A percentile compares a stretch with the other conserved stretches of the same genome.
Evolutionary conservation across 345 rosid genomes (phyloP).

Genomic region (Gossypium ekmanianum): DNA sequence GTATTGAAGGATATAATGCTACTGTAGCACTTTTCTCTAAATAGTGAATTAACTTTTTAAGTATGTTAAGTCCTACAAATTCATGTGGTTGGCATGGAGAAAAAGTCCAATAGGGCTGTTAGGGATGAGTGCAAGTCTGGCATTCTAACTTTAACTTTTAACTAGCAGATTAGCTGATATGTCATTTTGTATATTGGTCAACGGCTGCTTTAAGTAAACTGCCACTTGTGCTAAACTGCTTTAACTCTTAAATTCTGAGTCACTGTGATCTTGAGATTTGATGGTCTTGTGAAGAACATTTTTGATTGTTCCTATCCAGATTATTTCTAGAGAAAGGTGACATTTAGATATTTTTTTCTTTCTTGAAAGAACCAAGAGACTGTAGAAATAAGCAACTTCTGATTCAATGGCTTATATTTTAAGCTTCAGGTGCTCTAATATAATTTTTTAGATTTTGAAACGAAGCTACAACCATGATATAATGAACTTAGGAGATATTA

Average conservation of each 20-base stretch:
- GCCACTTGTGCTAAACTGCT: neutral
- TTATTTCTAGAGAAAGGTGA: neutral
- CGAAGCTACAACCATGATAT: neutral
- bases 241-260: neutral
- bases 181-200: neutral
- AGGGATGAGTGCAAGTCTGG: neutral
- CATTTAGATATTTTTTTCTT: neutral
- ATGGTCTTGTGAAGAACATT: neutral
- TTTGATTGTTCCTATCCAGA: neutral
- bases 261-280: neutral
- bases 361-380: neutral
- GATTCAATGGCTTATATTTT: conserved; percentile 2
- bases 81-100: neutral
- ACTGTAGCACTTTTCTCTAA: neutral
- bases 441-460: neutral
- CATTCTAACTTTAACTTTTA: neutral
- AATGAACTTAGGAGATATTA: neutral
- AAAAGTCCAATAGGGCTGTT: neutral
- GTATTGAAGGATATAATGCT: neutral
- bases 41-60: neutral
- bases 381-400: neutral
- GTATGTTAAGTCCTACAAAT: neutral
- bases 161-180: neutral
- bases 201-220: neutral
- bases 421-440: neutral